phyloP scores from a whole-genome alignment of 495 filamentous ascomycete species.

The Aspergillus biplanus region DNA sequence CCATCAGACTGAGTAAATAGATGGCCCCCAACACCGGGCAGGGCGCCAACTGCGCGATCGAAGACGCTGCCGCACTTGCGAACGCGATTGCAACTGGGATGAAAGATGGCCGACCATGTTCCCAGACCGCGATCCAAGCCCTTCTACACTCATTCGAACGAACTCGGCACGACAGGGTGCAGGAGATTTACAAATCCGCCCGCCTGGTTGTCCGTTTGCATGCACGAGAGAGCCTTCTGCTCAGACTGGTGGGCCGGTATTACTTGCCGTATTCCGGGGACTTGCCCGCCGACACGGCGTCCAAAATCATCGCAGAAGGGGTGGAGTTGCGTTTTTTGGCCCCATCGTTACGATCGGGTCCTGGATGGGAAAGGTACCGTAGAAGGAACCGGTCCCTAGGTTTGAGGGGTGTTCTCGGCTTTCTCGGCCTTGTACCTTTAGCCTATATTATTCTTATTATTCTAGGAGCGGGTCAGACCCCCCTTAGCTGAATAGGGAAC shows the following conservation, averaged over 20 bases:
- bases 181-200: conserved; percentile 15
- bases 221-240: conserved; percentile 16
- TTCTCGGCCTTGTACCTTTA: background rate
- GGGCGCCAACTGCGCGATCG: conserved; percentile 33
- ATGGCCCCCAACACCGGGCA: conserved; percentile 33
- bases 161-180: background rate
- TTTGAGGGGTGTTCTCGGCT: background rate
- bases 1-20: background rate
- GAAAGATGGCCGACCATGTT: too few relatives aligned
- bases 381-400: background rate
- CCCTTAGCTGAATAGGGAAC: too few relatives aligned
- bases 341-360: conserved; percentile 7
- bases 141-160: background rate
- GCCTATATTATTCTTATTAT: too few relatives aligned
- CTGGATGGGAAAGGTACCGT: conserved; percentile 6
- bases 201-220: conserved; percentile 17
- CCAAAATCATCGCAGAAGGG: conserved; percentile 15
- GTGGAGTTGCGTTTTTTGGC: conserved; percentile 10
- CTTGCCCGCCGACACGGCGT: conserved; percentile 16
- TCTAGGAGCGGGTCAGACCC: too few relatives aligned
- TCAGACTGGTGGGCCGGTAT: conserved; percentile 20
- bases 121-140: background rate
- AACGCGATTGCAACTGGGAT: conserved; percentile 2
- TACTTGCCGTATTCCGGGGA: conserved; percentile 21
- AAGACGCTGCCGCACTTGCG: conserved; percentile 25